A percentile compares a stretch with the other conserved stretches of the same genome.
Conservation (phyloP, 2,329 filamentous ascomycete species). For the Nigrograna mackinnonii region DNA sequence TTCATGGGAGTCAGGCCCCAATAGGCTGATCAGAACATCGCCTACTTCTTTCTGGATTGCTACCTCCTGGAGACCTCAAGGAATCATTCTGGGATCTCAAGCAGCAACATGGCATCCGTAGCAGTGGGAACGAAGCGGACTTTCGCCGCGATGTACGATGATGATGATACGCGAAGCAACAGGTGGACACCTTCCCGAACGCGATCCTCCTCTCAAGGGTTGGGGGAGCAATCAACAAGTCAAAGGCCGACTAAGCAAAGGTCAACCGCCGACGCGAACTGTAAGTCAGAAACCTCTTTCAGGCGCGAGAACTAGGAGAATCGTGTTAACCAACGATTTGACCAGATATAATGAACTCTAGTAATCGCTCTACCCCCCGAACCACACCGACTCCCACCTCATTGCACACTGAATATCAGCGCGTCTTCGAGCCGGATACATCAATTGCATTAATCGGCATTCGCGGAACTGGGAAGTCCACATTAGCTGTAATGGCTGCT, state of each 20-base stretch:
- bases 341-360: conserved; percentile 26
- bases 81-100: no score
- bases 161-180: conserved; percentile 12
- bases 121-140: conserved; percentile 30
- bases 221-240: no score
- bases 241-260: no score
- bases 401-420: conserved; percentile 24
- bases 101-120: conserved; percentile 34
- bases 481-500: conserved; percentile 74
- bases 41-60: no score
- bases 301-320: no score
- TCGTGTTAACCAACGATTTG: no score
- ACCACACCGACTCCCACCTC: conserved; percentile 24
- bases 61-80: no score
- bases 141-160: conserved; percentile 27
- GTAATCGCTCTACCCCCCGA: conserved; percentile 30
- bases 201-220: neutral
- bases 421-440: conserved; percentile 61
- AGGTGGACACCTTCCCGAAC: conserved; percentile 10
- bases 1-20: no score
- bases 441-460: conserved; percentile 76
- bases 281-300: no score
- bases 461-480: conserved; percentile 75
- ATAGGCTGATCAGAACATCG: no score
- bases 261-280: no score